Conservation (phyloP, 169 alveolate genomes). For the Plasmodium vivax region DNA sequence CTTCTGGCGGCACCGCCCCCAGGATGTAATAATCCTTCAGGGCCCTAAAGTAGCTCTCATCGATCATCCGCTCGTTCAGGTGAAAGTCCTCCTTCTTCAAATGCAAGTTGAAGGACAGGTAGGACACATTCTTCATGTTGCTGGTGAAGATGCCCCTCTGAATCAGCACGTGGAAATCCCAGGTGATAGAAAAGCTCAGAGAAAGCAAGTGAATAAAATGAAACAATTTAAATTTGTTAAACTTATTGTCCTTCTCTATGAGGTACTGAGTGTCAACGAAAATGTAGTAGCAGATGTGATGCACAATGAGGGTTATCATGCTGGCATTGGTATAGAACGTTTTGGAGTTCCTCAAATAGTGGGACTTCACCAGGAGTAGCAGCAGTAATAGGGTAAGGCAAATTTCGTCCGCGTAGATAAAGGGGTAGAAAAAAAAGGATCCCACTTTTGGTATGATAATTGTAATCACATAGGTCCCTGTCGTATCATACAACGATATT, state of each 20-base stretch:
- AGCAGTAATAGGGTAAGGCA: constrained; percentile 45
- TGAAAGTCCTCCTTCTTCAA: constrained; percentile 58
- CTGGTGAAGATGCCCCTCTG: constrained; percentile 70
- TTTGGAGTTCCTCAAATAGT: constrained; percentile 41
- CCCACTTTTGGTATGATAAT: constrained; percentile 69
- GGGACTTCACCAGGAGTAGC: constrained; percentile 19
- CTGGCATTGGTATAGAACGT: constrained; percentile 73
- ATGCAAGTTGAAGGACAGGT: constrained; percentile 27
- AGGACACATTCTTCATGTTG: constrained; percentile 43
- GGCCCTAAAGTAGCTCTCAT: constrained; percentile 23
- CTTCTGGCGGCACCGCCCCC: not conserved
- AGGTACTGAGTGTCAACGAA: constrained; percentile 64
- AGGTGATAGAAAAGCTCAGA: constrained; percentile 56
- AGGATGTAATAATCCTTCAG: constrained; percentile 31
- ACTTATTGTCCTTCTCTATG: constrained; percentile 49
- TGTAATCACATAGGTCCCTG: constrained; percentile 38
- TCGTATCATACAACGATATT: constrained; percentile 53
- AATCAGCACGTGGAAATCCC: constrained; percentile 49
- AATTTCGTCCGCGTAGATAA: constrained; percentile 66
- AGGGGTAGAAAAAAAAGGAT: constrained; percentile 52
- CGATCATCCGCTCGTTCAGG: constrained; percentile 6
- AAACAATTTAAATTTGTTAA: constrained; percentile 65
- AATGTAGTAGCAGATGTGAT: constrained; percentile 72
- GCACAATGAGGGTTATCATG: constrained; percentile 65
- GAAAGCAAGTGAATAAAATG: constrained; percentile 71